Base-by-base conservation (phyloP, 176 grass and related monocot genomes). In the Eragrostis nindensis region DNA sequence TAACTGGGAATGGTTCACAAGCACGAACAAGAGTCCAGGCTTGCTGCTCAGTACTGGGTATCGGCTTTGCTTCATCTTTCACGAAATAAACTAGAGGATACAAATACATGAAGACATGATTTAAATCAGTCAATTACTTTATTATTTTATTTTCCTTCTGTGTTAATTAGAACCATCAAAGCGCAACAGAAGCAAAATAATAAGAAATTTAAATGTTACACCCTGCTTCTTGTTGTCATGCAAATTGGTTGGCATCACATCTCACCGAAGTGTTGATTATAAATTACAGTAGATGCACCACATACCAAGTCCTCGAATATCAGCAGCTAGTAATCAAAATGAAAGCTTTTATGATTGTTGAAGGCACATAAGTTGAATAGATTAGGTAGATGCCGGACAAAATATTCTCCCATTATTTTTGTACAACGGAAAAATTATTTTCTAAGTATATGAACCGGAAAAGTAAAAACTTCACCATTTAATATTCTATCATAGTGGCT, bases 181-280 rank as follows among this genome's bases (percentile, higher is more conserved):
- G n/a, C 25, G 42, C 40, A 70, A 24, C 25, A 70, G 3, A 44
- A 30, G 62, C 12, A 64, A 36, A 44, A 44, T 8, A 8, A 44
- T 44, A 17, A 64, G 29, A 36, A 32, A 64, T 64, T 64, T 64
- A 25, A 64, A 8, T 7, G 29, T 32, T 70, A 50, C 4, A 70
- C 42, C 42, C n/a, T 46, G 15, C n/a, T 21, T 57, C n/a, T 24
- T 44, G n/a, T n/a, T 57, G 19, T 24, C 21, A 75, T 56, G 47
- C 61, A 83, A 76, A 44, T 76, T 1, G 73, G 61, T 76, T 42
- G 38, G 19, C 50, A 74, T 14, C 50, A 56, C 39, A 39, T 74
- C 30, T 74, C 7, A 27, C 24, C 18, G 9, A 68, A 25, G 54
- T 8, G n/a, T 45, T 61, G 18, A 10, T 62, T 75, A 27, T 61